phyloP scores from a whole-genome alignment of 345 rosid species.

The Gossypium thurberi region DNA sequence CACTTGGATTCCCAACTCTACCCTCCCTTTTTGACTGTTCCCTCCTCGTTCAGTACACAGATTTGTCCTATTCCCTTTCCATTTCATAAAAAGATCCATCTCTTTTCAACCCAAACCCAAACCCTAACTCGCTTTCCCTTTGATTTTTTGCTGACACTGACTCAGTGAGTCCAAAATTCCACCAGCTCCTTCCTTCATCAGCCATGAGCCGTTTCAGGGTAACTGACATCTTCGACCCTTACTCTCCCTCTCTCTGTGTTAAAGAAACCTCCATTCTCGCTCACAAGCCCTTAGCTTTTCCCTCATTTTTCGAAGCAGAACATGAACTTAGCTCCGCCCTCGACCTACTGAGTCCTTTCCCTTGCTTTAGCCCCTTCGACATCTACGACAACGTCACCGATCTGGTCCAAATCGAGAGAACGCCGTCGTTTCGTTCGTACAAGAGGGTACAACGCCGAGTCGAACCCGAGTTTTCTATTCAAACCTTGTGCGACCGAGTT shows the following conservation, averaged over 20 bases:
- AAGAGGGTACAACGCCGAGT: slow-evolving; percentile 36
- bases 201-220: slow-evolving; percentile 44
- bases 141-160: not conserved
- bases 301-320: slow-evolving; percentile 29
- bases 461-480: slow-evolving; percentile 34
- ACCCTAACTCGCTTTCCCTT: slow-evolving; percentile 8
- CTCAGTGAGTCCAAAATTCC: slow-evolving; percentile 21
- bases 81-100: slow-evolving; percentile 2
- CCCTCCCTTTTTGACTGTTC: slow-evolving; percentile 18
- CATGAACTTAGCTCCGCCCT: slow-evolving; percentile 29
- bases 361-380: slow-evolving; percentile 32
- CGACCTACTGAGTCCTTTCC: slow-evolving; percentile 28
- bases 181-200: slow-evolving; percentile 5
- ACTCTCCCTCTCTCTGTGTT: slow-evolving; percentile 19
- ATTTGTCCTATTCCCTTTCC: slow-evolving; percentile 21
- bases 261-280: slow-evolving; percentile 36
- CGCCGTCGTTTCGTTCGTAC: slow-evolving; percentile 42
- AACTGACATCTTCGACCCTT: slow-evolving; percentile 37
- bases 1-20: slow-evolving; percentile 2
- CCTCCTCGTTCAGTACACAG: slow-evolving; percentile 19
- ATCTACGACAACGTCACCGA: slow-evolving; percentile 47
- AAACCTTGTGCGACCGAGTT: slow-evolving; percentile 55
- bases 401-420: slow-evolving; percentile 46
- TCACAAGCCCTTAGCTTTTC: slow-evolving; percentile 23
- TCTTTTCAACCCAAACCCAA: too few species aligned